Evolutionary conservation across 2,329 filamentous ascomycete species (phyloP), one percentile per base, ranked within the genome.

Genomic region (Berkeleyomyces basicola): DNA sequence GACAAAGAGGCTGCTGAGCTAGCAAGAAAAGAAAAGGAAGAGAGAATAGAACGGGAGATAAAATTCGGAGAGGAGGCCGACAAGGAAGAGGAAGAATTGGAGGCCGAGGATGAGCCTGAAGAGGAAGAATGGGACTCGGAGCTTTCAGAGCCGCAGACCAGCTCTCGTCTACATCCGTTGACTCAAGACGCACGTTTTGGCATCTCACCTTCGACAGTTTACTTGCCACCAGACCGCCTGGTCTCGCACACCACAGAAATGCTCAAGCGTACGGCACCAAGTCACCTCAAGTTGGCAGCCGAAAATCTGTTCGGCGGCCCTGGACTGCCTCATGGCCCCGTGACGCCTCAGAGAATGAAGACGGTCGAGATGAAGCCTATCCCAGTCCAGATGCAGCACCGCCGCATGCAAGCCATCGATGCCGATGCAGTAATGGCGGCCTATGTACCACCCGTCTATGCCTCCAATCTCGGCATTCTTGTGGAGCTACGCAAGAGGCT

Each of bases 291-390:
- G 42, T 80, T 86, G 63, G 80, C 86, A 1, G 88, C 91, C 0
- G 82, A 88, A 67, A 80, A 78, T 51, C 78, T 82, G 0, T 92
- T 96, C 70, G 92, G 91, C 51, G 92, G 92, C 0, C 74, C 74
- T 3, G 82, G 84, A 0, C 76, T 97, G 14, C 91, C 91, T 2
- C 79, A 86, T 69, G 95, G 90, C 1, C 84, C 87, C 0, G 80
- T 84, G 1, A 91, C 87, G 2, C 85, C 87, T 0, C 74, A 75
- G 40, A 75, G 78, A 14, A 80, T 74, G 68, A 81, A 74, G 68
- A 79, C 74, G 40, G 74, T 80, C 40, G 78, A 80, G 14, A 87
- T 89, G 75, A 82, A 80, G 65, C 77, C 82, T 0, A 82, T 91
- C 37, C 78, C 81, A 0, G 73, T 91, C 53, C 78, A 83, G 62